A percentile compares a stretch with the other conserved stretches of the same genome.
Evolutionary conservation across 129 eudicot genomes (phyloP).

Genomic region (Scalesia atractyloides): DNA sequence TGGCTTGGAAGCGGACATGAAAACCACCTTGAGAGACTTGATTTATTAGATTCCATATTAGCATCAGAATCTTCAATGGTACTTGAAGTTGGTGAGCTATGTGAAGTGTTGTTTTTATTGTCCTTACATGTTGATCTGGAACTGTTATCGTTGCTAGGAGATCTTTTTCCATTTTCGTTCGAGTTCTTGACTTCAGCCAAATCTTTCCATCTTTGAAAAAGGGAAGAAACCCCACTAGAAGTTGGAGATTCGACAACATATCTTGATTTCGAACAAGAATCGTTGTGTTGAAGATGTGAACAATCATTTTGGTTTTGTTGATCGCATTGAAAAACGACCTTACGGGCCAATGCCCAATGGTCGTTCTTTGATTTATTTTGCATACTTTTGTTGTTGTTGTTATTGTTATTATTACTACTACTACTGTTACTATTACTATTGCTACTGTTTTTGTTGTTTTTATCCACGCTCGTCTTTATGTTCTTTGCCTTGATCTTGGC

Average conservation of each 20-base stretch:
- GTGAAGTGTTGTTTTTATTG: slow-evolving; percentile 1
- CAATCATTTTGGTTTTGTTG: slow-evolving; percentile 9
- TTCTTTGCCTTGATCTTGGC: background rate
- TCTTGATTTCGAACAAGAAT: slow-evolving; percentile 17
- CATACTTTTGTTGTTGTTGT: background rate
- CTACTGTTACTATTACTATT: background rate
- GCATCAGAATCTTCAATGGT: slow-evolving; percentile 24
- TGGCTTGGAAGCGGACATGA: slow-evolving; percentile 34
- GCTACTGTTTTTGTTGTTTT: background rate
- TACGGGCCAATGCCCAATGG: slow-evolving; percentile 45
- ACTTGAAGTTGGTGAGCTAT: background rate
- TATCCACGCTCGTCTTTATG: background rate
- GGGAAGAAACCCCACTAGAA: slow-evolving; percentile 61
- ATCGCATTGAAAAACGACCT: slow-evolving; percentile 27
- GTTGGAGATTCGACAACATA: slow-evolving; percentile 30
- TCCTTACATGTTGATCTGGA: slow-evolving; percentile 19
- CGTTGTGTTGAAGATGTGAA: background rate
- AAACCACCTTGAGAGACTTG: slow-evolving; percentile 29
- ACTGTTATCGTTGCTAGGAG: slow-evolving; percentile 30
- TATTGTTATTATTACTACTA: background rate
- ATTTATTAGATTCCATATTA: slow-evolving; percentile 53
- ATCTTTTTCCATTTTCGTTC: slow-evolving; percentile 2
- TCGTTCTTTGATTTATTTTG: slow-evolving; percentile 24
- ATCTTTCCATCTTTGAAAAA: slow-evolving; percentile 66
- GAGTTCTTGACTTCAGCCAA: slow-evolving; percentile 39